Conservation (phyloP, 495 filamentous ascomycete genomes). For the Penicillium ucsense region DNA sequence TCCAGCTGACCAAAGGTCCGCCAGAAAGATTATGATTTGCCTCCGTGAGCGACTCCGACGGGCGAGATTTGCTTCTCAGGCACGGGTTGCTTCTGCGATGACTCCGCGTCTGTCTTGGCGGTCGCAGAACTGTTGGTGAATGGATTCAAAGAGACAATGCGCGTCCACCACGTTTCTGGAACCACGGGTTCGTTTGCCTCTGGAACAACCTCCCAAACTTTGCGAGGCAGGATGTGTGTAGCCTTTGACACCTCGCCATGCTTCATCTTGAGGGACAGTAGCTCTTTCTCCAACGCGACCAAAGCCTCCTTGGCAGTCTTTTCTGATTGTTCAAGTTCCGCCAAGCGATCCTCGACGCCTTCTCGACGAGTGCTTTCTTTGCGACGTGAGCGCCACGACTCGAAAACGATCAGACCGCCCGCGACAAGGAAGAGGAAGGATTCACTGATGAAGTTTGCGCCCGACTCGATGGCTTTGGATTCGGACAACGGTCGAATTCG, state of each 20-base stretch:
- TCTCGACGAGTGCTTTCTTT: constrained; percentile 72
- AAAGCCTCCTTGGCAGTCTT: constrained; percentile 47
- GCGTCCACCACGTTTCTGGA: constrained; percentile 23
- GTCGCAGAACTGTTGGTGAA: constrained; percentile 6
- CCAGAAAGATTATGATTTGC: too few species aligned
- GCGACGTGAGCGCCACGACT: constrained; percentile 61
- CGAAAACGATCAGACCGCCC: constrained; percentile 67
- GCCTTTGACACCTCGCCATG: constrained; percentile 21
- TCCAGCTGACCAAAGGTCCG: too few species aligned
- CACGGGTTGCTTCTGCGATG: too few species aligned
- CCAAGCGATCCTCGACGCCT: constrained; percentile 60
- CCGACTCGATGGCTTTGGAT: constrained; percentile 87
- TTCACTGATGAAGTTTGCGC: constrained; percentile 91
- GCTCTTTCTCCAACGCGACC: constrained; percentile 57
- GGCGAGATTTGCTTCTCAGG: too few species aligned
- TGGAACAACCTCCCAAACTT: constrained; percentile 35
- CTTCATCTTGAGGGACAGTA: constrained; percentile 47
- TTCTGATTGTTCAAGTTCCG: constrained; percentile 55
- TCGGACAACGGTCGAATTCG: constrained; percentile 75
- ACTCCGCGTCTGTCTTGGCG: too few species aligned
- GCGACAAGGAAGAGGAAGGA: constrained; percentile 80
- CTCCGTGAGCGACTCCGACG: too few species aligned
- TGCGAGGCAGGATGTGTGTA: constrained; percentile 31
- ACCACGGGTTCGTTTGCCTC: constrained; percentile 19
- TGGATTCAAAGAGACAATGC: constrained; percentile 25